Evolutionary conservation across 768 basidiomycete genomes (phyloP), one percentile per base, ranked within the genome.

Genomic region (Exidia glandulosa): DNA sequence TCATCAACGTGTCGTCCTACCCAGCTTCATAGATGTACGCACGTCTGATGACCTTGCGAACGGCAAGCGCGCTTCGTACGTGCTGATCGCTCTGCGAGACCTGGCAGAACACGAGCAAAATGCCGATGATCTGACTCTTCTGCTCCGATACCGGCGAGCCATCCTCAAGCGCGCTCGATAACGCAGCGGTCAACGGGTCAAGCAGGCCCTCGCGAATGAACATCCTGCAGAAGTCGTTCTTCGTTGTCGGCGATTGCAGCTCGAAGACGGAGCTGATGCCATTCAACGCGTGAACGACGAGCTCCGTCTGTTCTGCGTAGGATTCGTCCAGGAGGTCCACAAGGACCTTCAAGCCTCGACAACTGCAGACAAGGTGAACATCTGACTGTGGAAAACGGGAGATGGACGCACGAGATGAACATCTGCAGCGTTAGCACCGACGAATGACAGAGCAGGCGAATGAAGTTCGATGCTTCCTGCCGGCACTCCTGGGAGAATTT

Each of bases 161-260:
- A 60, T 82, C 86, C 2, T 82, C 81, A 79, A 94, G 90, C 58
- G 97, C 90, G 66, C 91, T 88, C 60, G 95, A 75, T 29, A 99
- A 73, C 2, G 95, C 96, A 2, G 87, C 84, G 1, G 94, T 91
- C 1, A 99, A 75, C 0, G 96, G 95, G 64, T 96, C 94, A 52
- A 96, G 77, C 2, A 99, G 76, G 30, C 96, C 96, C 73, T 98
- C 96, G 4, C 93, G 81, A 45, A 96, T 91, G 75, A 98, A 95
- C 88, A 98, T 94, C 10, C 96, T 83, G 68, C 94, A 97, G 69
- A 98, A 98, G 72, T 98, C 96, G 68, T 96, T 97, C 71, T 96
- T 92, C 12, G 94, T 94, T 3, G 94, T 96, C 7, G 96, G 90
- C 54, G 90, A 93, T 71, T 97, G 88, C 13, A 98, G 80, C 63